These are phyloP conservation scores for Furcasterigmium sp. DNA, from an alignment of 2,329 filamentous ascomycete species.

Conservation along the genomic window DNA sequence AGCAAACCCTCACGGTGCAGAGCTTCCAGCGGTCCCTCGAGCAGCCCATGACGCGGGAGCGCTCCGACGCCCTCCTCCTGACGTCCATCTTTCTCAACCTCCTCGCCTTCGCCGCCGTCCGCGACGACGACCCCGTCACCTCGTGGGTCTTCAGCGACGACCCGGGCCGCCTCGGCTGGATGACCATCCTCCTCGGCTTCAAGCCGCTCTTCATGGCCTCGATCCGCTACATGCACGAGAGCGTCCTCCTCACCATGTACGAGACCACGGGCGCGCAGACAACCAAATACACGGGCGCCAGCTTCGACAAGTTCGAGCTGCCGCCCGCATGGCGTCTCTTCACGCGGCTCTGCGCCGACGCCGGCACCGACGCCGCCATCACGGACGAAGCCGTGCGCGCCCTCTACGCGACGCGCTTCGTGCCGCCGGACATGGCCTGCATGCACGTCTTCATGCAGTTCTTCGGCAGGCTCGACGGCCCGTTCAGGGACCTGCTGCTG, in stretches of 20 bases:
- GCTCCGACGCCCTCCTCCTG: conserved; percentile 16
- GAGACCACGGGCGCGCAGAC: neutral
- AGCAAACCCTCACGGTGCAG: conserved; percentile 14
- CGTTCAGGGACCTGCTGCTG: conserved; percentile 14
- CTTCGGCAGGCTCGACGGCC: conserved; percentile 12
- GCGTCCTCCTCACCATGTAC: conserved; percentile 12
- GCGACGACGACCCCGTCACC: conserved; percentile 7
- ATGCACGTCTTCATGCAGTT: conserved; percentile 15
- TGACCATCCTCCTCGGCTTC: conserved; percentile 17
- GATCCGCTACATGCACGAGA: conserved; percentile 10
- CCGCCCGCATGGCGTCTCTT: conserved; percentile 14
- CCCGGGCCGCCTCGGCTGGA: conserved; percentile 13
- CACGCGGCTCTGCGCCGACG: conserved; percentile 5
- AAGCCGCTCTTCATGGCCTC: conserved; percentile 15
- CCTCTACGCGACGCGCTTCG: conserved; percentile 5
- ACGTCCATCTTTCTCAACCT: conserved; percentile 17
- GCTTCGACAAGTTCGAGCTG: conserved; percentile 7
- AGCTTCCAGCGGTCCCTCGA: conserved; percentile 15
- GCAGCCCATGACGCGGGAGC: conserved; percentile 11
- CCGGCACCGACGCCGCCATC: conserved; percentile 2
- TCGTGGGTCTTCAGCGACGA: conserved; percentile 16
- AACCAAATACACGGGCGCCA: conserved; percentile 5
- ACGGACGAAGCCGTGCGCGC: conserved; percentile 9
- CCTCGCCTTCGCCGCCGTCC: conserved; percentile 14
- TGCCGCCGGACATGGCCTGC: conserved; percentile 9